Evolutionary conservation across 495 filamentous ascomycete genomes (phyloP).

Genomic region (Choiromyces venosus): DNA sequence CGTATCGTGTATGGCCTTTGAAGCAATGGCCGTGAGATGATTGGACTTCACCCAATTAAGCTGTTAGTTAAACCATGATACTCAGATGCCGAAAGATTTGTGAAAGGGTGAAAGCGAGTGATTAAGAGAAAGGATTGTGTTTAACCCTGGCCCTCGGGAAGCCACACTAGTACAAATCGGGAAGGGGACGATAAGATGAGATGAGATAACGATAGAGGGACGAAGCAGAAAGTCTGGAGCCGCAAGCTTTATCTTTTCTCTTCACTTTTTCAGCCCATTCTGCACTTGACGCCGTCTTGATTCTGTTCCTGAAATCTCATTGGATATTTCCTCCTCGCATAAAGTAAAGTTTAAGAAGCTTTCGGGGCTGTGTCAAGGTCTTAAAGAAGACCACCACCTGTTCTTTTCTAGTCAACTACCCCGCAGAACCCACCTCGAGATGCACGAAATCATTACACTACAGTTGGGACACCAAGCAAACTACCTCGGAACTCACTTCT

Average conservation of each 20-base stretch:
- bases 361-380: neutral
- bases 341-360: neutral
- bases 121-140: neutral
- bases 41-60: too few species aligned
- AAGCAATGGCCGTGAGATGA: too few species aligned
- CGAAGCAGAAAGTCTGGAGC: constrained; percentile 7
- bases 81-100: too few species aligned
- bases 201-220: constrained; percentile 10
- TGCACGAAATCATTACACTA: constrained; percentile 95
- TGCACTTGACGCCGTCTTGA: constrained; percentile 4
- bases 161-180: neutral
- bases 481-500: constrained; percentile 95
- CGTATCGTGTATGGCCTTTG: too few species aligned
- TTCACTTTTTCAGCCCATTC: constrained; percentile 2
- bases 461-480: constrained; percentile 91
- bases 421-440: constrained; percentile 42
- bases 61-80: too few species aligned
- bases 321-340: neutral
- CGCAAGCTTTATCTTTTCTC: constrained; percentile 5
- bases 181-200: constrained; percentile 14
- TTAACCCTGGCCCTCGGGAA: neutral
- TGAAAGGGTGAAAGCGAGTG: neutral
- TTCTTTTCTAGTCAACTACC: neutral
- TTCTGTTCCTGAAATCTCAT: neutral
- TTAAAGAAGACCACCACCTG: neutral